Evolutionary conservation across 352 stramenopile species (phyloP).

Genomic region (Thalassiosira sp.): DNA sequence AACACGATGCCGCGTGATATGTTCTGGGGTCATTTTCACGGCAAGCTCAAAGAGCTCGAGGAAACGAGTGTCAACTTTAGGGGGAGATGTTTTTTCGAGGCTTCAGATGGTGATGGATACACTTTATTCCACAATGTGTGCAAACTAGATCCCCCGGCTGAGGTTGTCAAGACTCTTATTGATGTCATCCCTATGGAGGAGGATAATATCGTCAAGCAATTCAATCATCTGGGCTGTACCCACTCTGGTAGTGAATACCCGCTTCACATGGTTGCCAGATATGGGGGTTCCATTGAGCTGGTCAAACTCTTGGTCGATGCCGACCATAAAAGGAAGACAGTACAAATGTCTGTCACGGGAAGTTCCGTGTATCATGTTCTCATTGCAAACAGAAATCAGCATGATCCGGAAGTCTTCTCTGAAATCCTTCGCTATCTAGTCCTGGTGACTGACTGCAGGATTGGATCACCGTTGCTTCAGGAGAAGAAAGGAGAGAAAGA

Average conservation of each 20-base stretch:
- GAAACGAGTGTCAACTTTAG: neutral
- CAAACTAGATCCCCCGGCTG: neutral
- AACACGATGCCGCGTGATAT: neutral
- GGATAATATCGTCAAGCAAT: neutral
- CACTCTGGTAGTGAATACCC: neutral
- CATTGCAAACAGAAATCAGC: neutral
- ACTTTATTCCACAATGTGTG: conserved; percentile 6
- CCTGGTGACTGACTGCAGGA: neutral
- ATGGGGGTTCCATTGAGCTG: conserved; percentile 4
- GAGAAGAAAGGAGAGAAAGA: neutral
- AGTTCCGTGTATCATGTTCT: conserved; percentile 2
- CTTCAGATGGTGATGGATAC: neutral
- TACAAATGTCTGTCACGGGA: neutral
- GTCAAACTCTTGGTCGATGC: conserved; percentile 6
- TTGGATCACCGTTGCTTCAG: neutral
- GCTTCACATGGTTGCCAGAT: neutral
- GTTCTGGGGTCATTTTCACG: neutral
- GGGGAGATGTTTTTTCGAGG: neutral
- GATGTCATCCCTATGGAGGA: neutral
- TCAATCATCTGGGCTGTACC: neutral
- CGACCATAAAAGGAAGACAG: neutral
- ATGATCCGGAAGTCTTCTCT: neutral
- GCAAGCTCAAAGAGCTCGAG: neutral
- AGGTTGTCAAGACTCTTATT: conserved; percentile 11
- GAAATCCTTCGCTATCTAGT: conserved; percentile 6